Evolutionary conservation across 1,284 basidiomycete species (phyloP).

Genomic region (Rhodofomes roseus): DNA sequence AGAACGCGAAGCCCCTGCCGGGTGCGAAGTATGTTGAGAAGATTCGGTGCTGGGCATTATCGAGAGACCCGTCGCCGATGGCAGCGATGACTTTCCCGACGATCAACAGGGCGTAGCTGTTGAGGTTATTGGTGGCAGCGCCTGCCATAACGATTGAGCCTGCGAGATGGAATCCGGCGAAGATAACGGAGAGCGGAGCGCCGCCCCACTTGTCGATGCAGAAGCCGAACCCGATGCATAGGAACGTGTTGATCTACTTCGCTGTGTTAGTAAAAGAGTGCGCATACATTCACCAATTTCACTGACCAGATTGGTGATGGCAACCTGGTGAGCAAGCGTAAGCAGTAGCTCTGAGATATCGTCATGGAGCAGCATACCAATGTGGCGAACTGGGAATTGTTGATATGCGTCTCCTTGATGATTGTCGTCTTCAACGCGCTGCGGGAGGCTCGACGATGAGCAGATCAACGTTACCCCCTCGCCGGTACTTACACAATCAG

Average conservation of each 20-base stretch:
- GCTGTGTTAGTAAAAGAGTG: neutral
- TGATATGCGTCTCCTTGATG: constrained; percentile 39
- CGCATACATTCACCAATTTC: neutral
- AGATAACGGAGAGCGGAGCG: constrained; percentile 34
- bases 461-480: constrained; percentile 3
- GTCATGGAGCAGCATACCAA: constrained; percentile 21
- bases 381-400: constrained; percentile 44
- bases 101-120: constrained; percentile 40
- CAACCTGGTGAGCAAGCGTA: constrained; percentile 23
- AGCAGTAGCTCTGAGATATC: neutral
- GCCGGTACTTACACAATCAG: constrained; percentile 33
- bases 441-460: neutral
- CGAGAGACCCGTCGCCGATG: constrained; percentile 41
- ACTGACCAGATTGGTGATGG: constrained; percentile 40
- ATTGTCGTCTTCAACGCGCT: constrained; percentile 42
- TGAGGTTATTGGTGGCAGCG: constrained; percentile 36
- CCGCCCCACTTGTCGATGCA: constrained; percentile 43
- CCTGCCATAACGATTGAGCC: constrained; percentile 38
- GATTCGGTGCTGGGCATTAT: constrained; percentile 44
- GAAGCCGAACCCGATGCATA: constrained; percentile 40
- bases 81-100: constrained; percentile 41
- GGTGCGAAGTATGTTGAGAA: constrained; percentile 45
- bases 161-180: constrained; percentile 33
- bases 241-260: constrained; percentile 38
- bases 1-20: constrained; percentile 39